Conservation (phyloP, 1,284 basidiomycete genomes). For the Athelia psychrophila region DNA sequence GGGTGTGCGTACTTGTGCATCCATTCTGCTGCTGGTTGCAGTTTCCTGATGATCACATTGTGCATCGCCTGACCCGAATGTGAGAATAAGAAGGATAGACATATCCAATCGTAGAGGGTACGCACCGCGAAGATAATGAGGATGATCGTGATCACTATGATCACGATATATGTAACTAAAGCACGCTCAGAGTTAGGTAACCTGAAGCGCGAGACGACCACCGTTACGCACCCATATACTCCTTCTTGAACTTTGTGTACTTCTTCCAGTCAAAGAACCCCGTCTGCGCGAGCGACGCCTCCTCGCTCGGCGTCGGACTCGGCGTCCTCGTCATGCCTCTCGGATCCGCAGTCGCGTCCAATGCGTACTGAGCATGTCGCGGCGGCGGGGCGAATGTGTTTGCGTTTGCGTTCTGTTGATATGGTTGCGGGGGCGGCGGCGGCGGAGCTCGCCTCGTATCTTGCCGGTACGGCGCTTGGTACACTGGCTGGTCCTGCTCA, state of each 20-base stretch:
- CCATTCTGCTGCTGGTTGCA: slow-evolving; percentile 64
- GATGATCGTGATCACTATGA: slow-evolving; percentile 49
- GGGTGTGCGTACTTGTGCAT: slow-evolving; percentile 45
- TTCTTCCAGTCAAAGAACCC: slow-evolving; percentile 42
- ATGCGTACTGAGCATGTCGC: neutral
- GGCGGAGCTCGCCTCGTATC: too few species aligned
- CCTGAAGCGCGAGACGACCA: too few species aligned
- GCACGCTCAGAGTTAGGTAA: slow-evolving; percentile 5
- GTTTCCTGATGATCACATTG: slow-evolving; percentile 58
- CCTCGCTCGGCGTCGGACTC: slow-evolving; percentile 61
- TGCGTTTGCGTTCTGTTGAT: too few species aligned
- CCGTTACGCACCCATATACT: slow-evolving; percentile 46
- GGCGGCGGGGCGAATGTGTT: too few species aligned
- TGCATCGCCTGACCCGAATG: slow-evolving; percentile 1
- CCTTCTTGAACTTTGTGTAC: slow-evolving; percentile 37
- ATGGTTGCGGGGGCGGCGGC: too few species aligned
- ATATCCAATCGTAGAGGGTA: slow-evolving; percentile 18
- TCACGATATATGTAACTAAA: slow-evolving; percentile 35
- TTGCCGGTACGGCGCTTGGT: too few species aligned
- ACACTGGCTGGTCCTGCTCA: too few species aligned
- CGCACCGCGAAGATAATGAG: slow-evolving; percentile 57
- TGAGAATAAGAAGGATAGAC: neutral
- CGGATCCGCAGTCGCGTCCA: slow-evolving; percentile 13
- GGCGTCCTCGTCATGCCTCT: slow-evolving; percentile 38
- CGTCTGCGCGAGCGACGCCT: slow-evolving; percentile 35